A percentile compares a stretch with the other conserved stretches of the same genome.
phyloP scores from a whole-genome alignment of 495 filamentous ascomycete species.

The Neurospora sp. region DNA sequence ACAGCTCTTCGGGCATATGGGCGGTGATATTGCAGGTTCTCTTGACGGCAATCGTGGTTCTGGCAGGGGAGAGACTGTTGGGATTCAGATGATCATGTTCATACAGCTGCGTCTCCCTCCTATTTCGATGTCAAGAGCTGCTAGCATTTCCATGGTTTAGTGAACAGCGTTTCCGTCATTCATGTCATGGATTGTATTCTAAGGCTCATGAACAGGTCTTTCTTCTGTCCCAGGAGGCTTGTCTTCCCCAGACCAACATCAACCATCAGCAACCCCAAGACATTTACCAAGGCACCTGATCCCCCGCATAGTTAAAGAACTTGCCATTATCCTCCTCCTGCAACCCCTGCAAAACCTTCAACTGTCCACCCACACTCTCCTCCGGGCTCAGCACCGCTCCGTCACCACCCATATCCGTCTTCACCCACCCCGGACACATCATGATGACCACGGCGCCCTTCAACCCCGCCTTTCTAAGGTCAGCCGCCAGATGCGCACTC shows the following conservation, averaged over 20 bases:
- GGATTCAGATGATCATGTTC: neutral
- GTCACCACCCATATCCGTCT: constrained; percentile 50
- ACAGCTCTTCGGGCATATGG: neutral
- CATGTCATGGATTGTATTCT: neutral
- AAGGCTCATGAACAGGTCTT: too few relatives aligned
- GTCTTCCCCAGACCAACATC: too few relatives aligned
- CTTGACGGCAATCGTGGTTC: neutral
- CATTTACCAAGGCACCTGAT: constrained; percentile 19
- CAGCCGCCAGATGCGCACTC: constrained; percentile 29
- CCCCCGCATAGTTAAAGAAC: constrained; percentile 18
- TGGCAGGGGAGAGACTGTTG: neutral
- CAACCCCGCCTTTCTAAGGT: constrained; percentile 17
- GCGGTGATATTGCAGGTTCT: neutral
- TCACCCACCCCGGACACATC: constrained; percentile 54
- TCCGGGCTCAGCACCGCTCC: constrained; percentile 36
- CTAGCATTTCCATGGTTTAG: too few relatives aligned
- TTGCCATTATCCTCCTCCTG: constrained; percentile 30
- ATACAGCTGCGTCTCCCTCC: neutral
- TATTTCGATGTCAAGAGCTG: neutral
- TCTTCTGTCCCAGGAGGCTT: neutral
- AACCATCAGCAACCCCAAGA: neutral
- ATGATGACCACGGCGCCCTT: constrained; percentile 37
- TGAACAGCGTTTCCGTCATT: neutral
- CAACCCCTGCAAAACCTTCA: constrained; percentile 19
- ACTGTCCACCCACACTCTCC: constrained; percentile 32